A percentile compares a stretch with the other conserved stretches of the same genome.
Evolutionary conservation across 192 early-diverging fungal genomes (phyloP).

Genomic region (Podila epigama): DNA sequence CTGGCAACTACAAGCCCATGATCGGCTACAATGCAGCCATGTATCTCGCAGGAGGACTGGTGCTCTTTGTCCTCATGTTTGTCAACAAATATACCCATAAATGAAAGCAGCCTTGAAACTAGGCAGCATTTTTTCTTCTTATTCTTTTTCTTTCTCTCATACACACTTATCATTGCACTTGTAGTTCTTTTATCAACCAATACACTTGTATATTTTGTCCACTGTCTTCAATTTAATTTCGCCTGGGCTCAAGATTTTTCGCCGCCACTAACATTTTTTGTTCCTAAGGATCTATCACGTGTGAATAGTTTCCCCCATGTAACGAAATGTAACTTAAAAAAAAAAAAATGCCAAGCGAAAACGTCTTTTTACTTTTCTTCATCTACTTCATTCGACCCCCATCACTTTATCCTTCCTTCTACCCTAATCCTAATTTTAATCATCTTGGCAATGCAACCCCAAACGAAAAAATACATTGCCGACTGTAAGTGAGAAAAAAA

Average conservation of each 20-base stretch:
- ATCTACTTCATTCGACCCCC: no score
- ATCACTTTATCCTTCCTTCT: neutral
- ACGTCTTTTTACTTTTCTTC: no score
- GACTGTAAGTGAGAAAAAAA: conserved; percentile 54
- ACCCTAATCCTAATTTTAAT: neutral
- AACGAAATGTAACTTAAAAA: no score
- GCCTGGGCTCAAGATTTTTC: no score
- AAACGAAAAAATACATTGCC: conserved; percentile 50
- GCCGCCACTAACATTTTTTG: no score
- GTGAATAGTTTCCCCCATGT: no score
- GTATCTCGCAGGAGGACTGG: conserved; percentile 15
- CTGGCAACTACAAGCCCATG: conserved; percentile 22
- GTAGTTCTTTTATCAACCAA: neutral
- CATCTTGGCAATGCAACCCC: conserved; percentile 35
- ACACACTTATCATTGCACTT: neutral
- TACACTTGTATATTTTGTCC: neutral
- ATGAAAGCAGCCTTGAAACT: neutral
- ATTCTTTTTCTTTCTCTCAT: neutral
- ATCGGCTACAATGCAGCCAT: conserved; percentile 30
- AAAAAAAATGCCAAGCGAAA: no score
- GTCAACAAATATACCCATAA: conserved; percentile 6
- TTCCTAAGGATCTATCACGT: no score
- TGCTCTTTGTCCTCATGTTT: conserved; percentile 13
- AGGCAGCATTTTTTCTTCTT: neutral
- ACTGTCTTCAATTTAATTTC: neutral